These are phyloP conservation scores for Silene uniflora DNA, from an alignment of 148 eudicot genomes.

Conservation along the genomic window DNA sequence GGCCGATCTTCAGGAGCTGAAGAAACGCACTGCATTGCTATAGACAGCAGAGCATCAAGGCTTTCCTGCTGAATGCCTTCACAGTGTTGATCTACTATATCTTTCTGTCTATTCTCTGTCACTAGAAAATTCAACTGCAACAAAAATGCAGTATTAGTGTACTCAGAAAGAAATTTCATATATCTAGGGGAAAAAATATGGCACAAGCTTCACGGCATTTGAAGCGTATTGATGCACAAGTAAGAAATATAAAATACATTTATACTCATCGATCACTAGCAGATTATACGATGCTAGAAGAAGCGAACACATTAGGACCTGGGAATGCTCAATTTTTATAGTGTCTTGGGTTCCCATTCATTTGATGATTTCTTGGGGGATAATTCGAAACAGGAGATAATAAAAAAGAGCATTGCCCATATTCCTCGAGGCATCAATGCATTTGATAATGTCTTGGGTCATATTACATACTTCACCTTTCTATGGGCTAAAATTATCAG, in stretches of 20 bases:
- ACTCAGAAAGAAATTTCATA: background rate
- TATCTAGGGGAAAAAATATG: background rate
- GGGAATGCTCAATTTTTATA: background rate
- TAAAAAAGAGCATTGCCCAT: too few species aligned
- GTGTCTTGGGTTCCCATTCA: too few species aligned
- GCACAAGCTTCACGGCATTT: background rate
- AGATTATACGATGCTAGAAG: background rate
- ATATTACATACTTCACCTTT: too few species aligned
- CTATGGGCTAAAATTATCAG: too few species aligned
- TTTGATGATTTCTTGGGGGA: too few species aligned
- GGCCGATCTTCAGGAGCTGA: conserved; percentile 94
- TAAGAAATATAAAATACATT: background rate
- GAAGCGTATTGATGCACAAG: conserved; percentile 2
- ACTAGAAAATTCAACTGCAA: conserved; percentile 80
- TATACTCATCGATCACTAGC: background rate
- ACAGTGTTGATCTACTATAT: conserved; percentile 72
- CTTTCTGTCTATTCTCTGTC: conserved; percentile 69
- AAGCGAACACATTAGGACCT: background rate
- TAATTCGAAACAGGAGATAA: too few species aligned
- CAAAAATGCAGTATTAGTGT: background rate
- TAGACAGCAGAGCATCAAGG: conserved; percentile 74
- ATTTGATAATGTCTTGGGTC: too few species aligned
- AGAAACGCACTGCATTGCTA: conserved; percentile 82
- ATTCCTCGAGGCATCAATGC: too few species aligned
- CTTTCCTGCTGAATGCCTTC: conserved; percentile 78